phyloP scores from a whole-genome alignment of 805 yeast species.

The Saccharomycopsis schoenii region DNA sequence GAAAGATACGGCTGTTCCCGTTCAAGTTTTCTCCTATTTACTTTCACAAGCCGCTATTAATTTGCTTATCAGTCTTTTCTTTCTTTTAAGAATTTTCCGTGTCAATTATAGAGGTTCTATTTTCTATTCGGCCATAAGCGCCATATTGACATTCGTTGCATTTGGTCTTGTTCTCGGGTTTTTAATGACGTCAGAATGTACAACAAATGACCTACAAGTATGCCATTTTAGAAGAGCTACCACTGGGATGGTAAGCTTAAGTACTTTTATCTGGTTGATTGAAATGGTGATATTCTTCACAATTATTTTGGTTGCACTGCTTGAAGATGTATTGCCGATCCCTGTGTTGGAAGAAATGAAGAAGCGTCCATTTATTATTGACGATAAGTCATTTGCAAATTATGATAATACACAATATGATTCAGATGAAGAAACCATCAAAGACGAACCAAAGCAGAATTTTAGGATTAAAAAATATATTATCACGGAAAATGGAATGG shows the following conservation, averaged over 20 bases:
- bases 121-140: conserved; percentile 11
- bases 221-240: conserved; percentile 16
- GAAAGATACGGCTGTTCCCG: conserved; percentile 9
- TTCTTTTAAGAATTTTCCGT: conserved; percentile 11
- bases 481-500: conserved; percentile 16
- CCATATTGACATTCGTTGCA: conserved; percentile 13
- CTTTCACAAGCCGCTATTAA: conserved; percentile 16
- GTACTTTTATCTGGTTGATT: conserved; percentile 18
- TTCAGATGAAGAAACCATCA: not conserved
- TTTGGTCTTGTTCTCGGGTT: conserved; percentile 17
- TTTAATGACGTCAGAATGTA: conserved; percentile 11
- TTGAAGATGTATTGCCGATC: conserved; percentile 12
- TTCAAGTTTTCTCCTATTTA: conserved; percentile 15
- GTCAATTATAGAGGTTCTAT: conserved; percentile 12
- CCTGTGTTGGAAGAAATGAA: not conserved
- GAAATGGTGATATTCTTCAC: conserved; percentile 16
- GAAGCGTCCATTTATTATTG: not conserved
- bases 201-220: conserved; percentile 2
- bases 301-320: conserved; percentile 14
- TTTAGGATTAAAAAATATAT: conserved; percentile 7
- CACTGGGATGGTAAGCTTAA: conserved; percentile 15
- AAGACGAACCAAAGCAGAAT: not conserved
- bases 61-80: conserved; percentile 12
- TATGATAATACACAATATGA: not conserved
- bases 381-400: not conserved